Percentiles rank a stretch among this genome's conserved stretches.
These are phyloP conservation scores for Aplosporella prunicola DNA, from an alignment of 2,329 filamentous ascomycete genomes.

Conservation along the genomic window DNA sequence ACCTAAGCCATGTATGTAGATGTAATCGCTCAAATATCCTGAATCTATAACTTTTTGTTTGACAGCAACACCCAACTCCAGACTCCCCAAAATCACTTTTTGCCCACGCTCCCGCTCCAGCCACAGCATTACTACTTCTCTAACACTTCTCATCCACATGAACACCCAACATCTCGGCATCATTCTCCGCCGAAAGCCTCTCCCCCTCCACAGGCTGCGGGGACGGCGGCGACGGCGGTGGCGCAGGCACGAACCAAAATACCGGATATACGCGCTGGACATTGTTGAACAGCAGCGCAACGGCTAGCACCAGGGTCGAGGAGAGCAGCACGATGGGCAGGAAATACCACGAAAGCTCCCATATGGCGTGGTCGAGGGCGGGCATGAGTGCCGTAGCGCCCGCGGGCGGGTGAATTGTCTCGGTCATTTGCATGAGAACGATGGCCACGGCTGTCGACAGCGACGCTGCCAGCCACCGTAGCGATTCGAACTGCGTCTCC, in stretches of 20 bases:
- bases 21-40: no score
- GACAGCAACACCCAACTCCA: no score
- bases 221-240: slow-evolving; percentile 13
- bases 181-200: no score
- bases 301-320: slow-evolving; percentile 29
- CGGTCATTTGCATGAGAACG: slow-evolving; percentile 38
- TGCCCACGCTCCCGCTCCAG: no score
- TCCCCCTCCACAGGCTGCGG: neutral
- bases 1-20: no score
- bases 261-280: slow-evolving; percentile 36
- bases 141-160: no score
- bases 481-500: slow-evolving; percentile 17
- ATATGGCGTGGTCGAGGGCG: slow-evolving; percentile 28
- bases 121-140: no score
- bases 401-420: slow-evolving; percentile 39
- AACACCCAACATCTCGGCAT: no score
- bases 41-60: no score
- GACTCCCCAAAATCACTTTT: no score
- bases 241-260: slow-evolving; percentile 36
- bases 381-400: slow-evolving; percentile 39
- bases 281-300: slow-evolving; percentile 36
- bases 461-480: slow-evolving; percentile 36
- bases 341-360: slow-evolving; percentile 35
- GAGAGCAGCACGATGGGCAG: slow-evolving; percentile 34
- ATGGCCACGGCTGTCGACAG: slow-evolving; percentile 34